These are phyloP conservation scores for Aspergillus transmontanensis DNA, from an alignment of 2,329 filamentous ascomycete genomes.

Conservation along the genomic window DNA sequence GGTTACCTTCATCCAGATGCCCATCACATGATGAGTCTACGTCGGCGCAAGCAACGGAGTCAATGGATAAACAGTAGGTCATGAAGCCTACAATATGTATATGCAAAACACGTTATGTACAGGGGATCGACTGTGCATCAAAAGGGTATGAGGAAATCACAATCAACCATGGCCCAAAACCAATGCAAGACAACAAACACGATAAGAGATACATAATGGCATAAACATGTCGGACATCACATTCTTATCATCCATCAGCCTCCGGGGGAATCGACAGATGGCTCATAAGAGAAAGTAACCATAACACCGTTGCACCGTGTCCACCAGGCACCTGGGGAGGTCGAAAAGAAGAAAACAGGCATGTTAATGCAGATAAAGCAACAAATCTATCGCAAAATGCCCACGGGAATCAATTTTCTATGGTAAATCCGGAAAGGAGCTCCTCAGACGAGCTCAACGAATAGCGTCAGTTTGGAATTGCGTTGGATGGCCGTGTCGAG, in stretches of 20 bases:
- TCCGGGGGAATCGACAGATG: constrained; percentile 23
- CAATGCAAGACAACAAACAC: constrained; percentile 16
- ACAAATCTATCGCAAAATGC: constrained; percentile 19
- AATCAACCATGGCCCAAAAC: constrained; percentile 19
- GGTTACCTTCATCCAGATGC: not conserved
- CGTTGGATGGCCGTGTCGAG: constrained; percentile 76
- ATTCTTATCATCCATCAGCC: constrained; percentile 35
- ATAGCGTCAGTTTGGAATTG: constrained; percentile 85
- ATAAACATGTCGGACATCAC: constrained; percentile 33
- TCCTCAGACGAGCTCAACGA: constrained; percentile 52
- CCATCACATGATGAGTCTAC: not conserved
- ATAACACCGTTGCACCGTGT: constrained; percentile 22
- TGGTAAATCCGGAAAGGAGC: constrained; percentile 11
- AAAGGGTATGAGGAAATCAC: constrained; percentile 22
- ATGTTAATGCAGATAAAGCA: constrained; percentile 12
- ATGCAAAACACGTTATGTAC: constrained; percentile 37
- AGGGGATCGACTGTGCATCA: constrained; percentile 26
- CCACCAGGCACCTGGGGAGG: constrained; percentile 14
- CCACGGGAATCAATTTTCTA: constrained; percentile 20
- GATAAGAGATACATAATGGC: constrained; percentile 32
- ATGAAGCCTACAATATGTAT: constrained; percentile 21
- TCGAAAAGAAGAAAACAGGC: constrained; percentile 8
- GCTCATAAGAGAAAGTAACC: constrained; percentile 19
- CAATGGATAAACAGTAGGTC: constrained; percentile 2
- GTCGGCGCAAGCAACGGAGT: not conserved